Evolutionary conservation across 2,329 filamentous ascomycete genomes (phyloP), one percentile per base, ranked within the genome.

Genomic region (Colletotrichum sojae): DNA sequence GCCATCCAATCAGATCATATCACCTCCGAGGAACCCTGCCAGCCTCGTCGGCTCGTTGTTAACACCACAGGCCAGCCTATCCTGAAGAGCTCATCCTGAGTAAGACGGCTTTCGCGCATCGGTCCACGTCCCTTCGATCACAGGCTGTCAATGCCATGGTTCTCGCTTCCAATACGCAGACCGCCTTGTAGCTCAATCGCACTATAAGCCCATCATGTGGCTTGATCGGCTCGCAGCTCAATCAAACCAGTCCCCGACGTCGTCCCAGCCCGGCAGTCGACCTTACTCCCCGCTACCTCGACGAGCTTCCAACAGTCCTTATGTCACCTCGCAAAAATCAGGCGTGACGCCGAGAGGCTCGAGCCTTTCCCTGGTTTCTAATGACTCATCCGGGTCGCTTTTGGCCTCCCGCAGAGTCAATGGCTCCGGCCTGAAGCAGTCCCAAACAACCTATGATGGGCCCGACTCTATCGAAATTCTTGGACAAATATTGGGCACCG

Each of bases 211-310:
- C 68, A 72, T 75, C 75, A 97, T 97, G 94, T 97, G 94, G 94
- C 90, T 97, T 77, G 94, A 97, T 83, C 92, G 94, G 79, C 90
- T 97, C 73, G 91, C 92, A 72, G 90, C 88, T 75, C 91, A 92
- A 80, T 88, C 90, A 66, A 90, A 73, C 72, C 88, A 78, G 83
- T 89, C 81, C 67, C 88, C 90, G n/a, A 73, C 76, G 31, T 66
- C 76, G 48, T 71, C 81, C 69, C 85, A 89, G 76, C 83, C 90
- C 69, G 85, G 86, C 69, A 90, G 87, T 78, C 90, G 94, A 77
- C 84, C 91, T 57, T 92, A 90, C 76, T 94, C 94, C 71, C 92
- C 93, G 55, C 86, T 90, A 31, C 87, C 89, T 48, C 88, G 88
- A 72, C 87, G 92, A 77, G 88, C 92, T 58, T 89, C 91, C 13